These are phyloP conservation scores for Helicosporidium sp. DNA, from an alignment of 139 green algal genomes.

Conservation along the genomic window DNA sequence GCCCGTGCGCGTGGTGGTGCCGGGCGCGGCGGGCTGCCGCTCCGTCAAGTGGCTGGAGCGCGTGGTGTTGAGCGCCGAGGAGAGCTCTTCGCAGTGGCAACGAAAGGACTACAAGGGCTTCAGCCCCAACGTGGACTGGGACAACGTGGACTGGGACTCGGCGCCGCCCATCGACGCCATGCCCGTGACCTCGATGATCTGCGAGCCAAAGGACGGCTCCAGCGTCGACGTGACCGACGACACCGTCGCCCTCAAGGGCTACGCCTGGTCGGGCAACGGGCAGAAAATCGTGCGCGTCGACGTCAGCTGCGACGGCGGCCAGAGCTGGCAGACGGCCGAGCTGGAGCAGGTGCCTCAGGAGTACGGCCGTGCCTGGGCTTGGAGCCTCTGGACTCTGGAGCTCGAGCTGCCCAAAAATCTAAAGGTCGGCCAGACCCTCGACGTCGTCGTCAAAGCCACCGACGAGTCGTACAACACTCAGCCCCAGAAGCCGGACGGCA, in stretches of 20 bases:
- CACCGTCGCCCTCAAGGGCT: slow-evolving; percentile 32
- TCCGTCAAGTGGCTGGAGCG: slow-evolving; percentile 63
- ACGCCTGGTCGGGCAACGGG: slow-evolving; percentile 57
- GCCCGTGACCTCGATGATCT: slow-evolving; percentile 51
- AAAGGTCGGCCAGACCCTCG: slow-evolving; percentile 7
- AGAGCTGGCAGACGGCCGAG: slow-evolving; percentile 37
- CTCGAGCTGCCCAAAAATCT: slow-evolving; percentile 27
- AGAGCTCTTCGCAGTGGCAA: slow-evolving; percentile 54
- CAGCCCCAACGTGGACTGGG: slow-evolving; percentile 47
- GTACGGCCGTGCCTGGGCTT: slow-evolving; percentile 36
- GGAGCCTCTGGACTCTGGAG: slow-evolving; percentile 45
- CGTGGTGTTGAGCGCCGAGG: slow-evolving; percentile 29
- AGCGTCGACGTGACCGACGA: slow-evolving; percentile 15
- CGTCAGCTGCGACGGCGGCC: slow-evolving; percentile 52
- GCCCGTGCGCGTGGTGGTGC: slow-evolving; percentile 55
- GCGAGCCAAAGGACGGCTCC: slow-evolving; percentile 24
- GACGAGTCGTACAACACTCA: slow-evolving; percentile 59
- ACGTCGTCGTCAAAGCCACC: slow-evolving; percentile 42
- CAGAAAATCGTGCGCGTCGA: slow-evolving; percentile 60
- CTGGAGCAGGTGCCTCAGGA: slow-evolving; percentile 12
- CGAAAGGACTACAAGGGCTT: slow-evolving; percentile 81
- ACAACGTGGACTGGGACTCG: slow-evolving; percentile 58
- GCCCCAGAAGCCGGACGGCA: slow-evolving; percentile 33
- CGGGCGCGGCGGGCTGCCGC: slow-evolving; percentile 47
- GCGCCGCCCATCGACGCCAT: slow-evolving; percentile 48